phyloP scores from a whole-genome alignment of 352 stramenopile genomes.

The Phytophthora nicotianae region DNA sequence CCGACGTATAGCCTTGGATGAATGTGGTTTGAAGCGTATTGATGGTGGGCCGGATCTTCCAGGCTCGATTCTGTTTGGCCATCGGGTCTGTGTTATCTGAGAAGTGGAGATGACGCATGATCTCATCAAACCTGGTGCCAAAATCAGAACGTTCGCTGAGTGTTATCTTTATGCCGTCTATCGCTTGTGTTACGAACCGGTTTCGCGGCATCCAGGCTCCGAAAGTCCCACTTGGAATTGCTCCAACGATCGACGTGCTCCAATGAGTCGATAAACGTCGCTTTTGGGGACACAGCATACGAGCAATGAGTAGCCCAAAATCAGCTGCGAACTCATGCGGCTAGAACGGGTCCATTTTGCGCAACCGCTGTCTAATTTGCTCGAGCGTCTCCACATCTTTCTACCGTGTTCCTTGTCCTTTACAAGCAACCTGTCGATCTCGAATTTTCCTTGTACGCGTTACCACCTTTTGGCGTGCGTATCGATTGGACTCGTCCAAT shows the following conservation, averaged over 20 bases:
- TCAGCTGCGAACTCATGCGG: not conserved
- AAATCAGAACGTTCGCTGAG: no score
- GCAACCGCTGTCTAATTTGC: not conserved
- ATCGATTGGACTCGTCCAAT: no score
- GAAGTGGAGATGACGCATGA: not conserved
- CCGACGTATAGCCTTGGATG: not conserved
- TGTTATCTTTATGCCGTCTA: no score
- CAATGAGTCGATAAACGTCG: not conserved
- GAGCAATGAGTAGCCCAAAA: not conserved
- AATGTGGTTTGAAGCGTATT: not conserved
- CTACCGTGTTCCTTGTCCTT: no score
- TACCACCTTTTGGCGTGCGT: no score
- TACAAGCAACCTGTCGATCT: no score
- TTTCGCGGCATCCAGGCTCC: not conserved
- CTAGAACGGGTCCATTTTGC: not conserved
- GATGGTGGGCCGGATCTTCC: not conserved
- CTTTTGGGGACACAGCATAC: not conserved
- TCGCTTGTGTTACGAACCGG: no score
- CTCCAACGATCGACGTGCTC: not conserved
- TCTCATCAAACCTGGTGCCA: not conserved
- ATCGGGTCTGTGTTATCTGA: not conserved
- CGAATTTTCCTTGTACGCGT: no score
- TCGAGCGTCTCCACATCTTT: no score
- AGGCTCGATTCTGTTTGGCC: not conserved
- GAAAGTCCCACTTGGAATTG: not conserved